These are phyloP conservation scores for Tuber aestivum DNA, from an alignment of 495 filamentous ascomycete genomes.

Conservation along the genomic window DNA sequence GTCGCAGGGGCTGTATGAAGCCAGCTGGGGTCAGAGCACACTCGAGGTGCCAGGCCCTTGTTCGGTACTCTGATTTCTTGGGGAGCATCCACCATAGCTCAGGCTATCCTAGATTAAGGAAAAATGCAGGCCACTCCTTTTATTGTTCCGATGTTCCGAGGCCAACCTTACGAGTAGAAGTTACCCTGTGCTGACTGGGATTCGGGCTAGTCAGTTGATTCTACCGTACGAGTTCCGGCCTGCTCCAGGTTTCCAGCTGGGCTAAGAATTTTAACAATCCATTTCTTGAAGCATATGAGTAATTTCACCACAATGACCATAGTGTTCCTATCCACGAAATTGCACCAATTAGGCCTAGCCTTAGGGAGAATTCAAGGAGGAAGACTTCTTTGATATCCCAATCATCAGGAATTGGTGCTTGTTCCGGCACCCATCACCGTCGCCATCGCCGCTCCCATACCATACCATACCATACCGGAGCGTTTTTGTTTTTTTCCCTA, in stretches of 20 bases:
- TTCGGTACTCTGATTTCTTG: neutral
- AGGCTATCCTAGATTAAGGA: neutral
- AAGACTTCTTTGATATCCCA: neutral
- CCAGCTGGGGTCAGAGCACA: neutral
- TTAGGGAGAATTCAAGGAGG: neutral
- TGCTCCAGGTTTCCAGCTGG: neutral
- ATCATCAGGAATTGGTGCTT: neutral
- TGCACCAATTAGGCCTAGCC: neutral
- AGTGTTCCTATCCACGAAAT: neutral
- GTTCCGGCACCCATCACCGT: neutral
- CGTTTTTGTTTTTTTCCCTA: too few species aligned
- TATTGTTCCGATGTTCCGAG: neutral
- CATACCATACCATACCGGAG: neutral
- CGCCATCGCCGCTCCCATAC: neutral
- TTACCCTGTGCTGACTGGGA: neutral
- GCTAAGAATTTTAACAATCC: neutral
- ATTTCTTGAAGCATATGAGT: neutral
- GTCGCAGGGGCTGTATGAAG: neutral
- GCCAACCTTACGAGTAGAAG: neutral
- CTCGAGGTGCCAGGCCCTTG: neutral
- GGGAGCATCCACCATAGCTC: neutral
- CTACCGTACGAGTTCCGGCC: neutral
- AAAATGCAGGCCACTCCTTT: neutral
- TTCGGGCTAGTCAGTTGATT: neutral
- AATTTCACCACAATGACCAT: neutral